A percentile compares a stretch with the other conserved stretches of the same genome.
Conservation (phyloP, 331 rosid species). For the Acacia pycnantha region DNA sequence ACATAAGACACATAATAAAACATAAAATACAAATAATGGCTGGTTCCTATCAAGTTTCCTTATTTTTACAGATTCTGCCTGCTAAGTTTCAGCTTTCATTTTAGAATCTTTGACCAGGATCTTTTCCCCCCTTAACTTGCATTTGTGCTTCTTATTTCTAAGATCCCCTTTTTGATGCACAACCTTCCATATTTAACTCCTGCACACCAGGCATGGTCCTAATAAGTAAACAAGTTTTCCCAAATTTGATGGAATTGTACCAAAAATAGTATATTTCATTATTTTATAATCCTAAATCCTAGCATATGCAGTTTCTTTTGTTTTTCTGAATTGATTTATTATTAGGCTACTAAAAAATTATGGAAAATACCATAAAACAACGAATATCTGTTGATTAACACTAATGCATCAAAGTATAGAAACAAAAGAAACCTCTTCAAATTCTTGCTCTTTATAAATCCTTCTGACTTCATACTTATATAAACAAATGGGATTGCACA, state of each 20-base stretch:
- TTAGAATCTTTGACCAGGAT: neutral
- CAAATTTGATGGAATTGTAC: neutral
- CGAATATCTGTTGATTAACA: neutral
- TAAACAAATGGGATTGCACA: neutral
- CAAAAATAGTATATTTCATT: neutral
- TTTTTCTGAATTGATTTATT: neutral
- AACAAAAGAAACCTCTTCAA: neutral
- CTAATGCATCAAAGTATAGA: slow-evolving; percentile 17
- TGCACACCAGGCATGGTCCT: neutral
- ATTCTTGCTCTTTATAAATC: slow-evolving; percentile 14
- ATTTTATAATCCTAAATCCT: neutral
- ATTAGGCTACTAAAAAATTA: too few relatives aligned
- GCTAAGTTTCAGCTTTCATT: neutral
- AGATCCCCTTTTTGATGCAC: neutral
- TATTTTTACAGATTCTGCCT: neutral
- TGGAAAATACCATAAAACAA: neutral
- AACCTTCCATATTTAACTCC: neutral
- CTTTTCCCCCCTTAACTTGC: neutral
- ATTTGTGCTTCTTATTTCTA: neutral
- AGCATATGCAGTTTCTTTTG: neutral
- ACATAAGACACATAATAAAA: too few relatives aligned
- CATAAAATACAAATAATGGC: too few relatives aligned
- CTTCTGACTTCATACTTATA: neutral
- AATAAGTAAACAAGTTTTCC: neutral
- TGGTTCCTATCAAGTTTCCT: neutral